phyloP scores from a whole-genome alignment of 306 rosid species.

The Medicago truncatula region MtrunA17r5.0-ANR NC_053042.1:49570001-49570500 shows the following conservation, averaged over 20 bases:
- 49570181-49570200: background rate
- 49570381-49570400: background rate
- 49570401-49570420: background rate
- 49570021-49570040: slow-evolving; percentile 78
- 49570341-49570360: background rate
- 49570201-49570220: background rate
- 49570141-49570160: background rate
- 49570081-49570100: slow-evolving; percentile 80
- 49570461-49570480: background rate
- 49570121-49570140: background rate
- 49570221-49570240: background rate
- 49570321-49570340: background rate
- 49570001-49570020: slow-evolving; percentile 85
- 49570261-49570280: background rate
- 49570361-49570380: background rate
- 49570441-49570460: background rate
- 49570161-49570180: background rate
- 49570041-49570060: slow-evolving; percentile 86
- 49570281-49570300: background rate
- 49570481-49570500: background rate
- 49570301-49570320: background rate
- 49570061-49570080: slow-evolving; percentile 92
- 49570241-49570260: background rate
- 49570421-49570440: too few relatives aligned
- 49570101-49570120: slow-evolving; percentile 36